A percentile compares a stretch with the other conserved stretches of the same genome.
Conservation (phyloP, 2,329 filamentous ascomycete genomes). For the Penicillium palitans region DNA sequence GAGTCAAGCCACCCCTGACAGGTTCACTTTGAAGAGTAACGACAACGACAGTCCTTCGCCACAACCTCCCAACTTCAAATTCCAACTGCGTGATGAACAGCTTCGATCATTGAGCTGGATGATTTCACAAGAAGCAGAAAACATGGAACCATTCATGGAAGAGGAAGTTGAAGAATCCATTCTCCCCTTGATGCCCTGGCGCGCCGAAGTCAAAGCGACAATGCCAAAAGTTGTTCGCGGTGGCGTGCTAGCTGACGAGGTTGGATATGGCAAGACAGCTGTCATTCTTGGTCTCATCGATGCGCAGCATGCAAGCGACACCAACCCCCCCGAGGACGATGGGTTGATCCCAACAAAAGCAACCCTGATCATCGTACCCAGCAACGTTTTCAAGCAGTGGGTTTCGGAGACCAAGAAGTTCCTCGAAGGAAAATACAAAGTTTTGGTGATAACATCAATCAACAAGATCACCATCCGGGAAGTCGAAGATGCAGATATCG, state of each 20-base stretch:
- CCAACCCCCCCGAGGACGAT: slow-evolving; percentile 4
- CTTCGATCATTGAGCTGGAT: slow-evolving; percentile 61
- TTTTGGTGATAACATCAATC: slow-evolving; percentile 49
- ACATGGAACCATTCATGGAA: slow-evolving; percentile 47
- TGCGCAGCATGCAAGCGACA: slow-evolving; percentile 26
- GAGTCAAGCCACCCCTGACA: slow-evolving; percentile 30
- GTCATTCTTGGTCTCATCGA: slow-evolving; percentile 59
- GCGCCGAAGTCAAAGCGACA: slow-evolving; percentile 53
- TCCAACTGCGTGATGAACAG: slow-evolving; percentile 54
- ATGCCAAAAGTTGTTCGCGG: slow-evolving; percentile 49
- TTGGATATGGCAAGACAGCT: slow-evolving; percentile 68
- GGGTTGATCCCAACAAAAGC: slow-evolving; percentile 51
- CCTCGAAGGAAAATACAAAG: slow-evolving; percentile 43
- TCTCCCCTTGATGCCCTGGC: slow-evolving; percentile 55
- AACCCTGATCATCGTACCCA: slow-evolving; percentile 61
- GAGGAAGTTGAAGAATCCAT: slow-evolving; percentile 59
- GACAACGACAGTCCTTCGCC: slow-evolving; percentile 31
- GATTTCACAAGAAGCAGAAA: slow-evolving; percentile 52
- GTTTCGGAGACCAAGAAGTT: slow-evolving; percentile 55
- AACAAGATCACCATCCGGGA: slow-evolving; percentile 44
- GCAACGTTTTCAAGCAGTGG: slow-evolving; percentile 61
- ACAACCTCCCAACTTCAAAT: slow-evolving; percentile 41
- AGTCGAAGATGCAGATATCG: slow-evolving; percentile 53
- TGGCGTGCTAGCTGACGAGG: slow-evolving; percentile 63
- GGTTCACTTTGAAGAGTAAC: slow-evolving; percentile 49